Evolutionary conservation across 192 early-diverging fungal species (phyloP).

Genomic region (Phlyctochytrium planicorne): DNA sequence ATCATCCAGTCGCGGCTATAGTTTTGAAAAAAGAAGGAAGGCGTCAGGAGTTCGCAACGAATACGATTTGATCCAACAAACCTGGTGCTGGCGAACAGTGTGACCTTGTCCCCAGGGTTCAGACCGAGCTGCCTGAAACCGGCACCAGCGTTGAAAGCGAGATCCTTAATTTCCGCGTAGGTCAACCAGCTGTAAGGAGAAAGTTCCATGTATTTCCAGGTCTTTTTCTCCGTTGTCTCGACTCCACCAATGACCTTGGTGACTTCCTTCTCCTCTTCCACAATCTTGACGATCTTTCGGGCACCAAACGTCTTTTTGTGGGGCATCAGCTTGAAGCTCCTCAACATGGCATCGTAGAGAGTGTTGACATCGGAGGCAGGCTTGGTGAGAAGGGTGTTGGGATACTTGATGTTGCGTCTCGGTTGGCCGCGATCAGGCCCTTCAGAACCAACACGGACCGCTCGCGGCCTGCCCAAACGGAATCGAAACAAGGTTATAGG

Average conservation of each 20-base stretch:
- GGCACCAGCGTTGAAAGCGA: constrained; percentile 58
- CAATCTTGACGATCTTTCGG: constrained; percentile 60
- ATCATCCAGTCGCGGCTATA: constrained; percentile 61
- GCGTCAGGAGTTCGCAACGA: neutral
- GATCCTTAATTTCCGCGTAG: constrained; percentile 61
- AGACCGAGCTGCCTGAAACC: constrained; percentile 72
- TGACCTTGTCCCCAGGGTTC: constrained; percentile 40
- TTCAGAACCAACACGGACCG: constrained; percentile 16
- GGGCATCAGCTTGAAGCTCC: neutral
- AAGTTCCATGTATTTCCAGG: constrained; percentile 80
- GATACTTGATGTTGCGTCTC: neutral
- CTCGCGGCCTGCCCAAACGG: constrained; percentile 27
- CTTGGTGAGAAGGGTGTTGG: neutral
- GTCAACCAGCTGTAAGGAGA: constrained; percentile 80
- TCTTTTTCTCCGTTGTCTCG: constrained; percentile 69
- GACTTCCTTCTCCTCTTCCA: constrained; percentile 76
- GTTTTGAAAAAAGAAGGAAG: neutral
- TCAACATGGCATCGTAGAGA: constrained; percentile 20
- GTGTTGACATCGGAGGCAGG: constrained; percentile 9
- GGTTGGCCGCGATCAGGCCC: neutral
- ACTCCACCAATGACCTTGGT: constrained; percentile 54
- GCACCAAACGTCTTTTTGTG: constrained; percentile 54
- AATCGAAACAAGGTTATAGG: constrained; percentile 28
- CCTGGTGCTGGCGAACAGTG: constrained; percentile 45
- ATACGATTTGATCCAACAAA: neutral